A percentile compares a stretch with the other conserved stretches of the same genome.
Conservation (phyloP, 1,284 basidiomycete genomes). For the Apiotrichum siamense region DNA sequence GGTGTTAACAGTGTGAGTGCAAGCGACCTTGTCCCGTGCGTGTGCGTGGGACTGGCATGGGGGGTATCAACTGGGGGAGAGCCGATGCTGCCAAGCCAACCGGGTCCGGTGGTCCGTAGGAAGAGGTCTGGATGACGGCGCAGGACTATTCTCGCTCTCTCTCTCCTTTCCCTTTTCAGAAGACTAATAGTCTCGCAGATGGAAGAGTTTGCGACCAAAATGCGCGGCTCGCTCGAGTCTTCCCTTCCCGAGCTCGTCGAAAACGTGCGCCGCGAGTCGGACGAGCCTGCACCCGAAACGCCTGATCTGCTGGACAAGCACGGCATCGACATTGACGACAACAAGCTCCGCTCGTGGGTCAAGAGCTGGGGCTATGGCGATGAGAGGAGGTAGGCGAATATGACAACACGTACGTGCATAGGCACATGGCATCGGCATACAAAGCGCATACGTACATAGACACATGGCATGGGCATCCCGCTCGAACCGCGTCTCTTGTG, state of each 20-base stretch:
- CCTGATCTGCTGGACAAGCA: slow-evolving; percentile 7
- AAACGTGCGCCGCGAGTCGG: slow-evolving; percentile 12
- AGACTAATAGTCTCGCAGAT: slow-evolving; percentile 22
- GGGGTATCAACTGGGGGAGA: too few species aligned
- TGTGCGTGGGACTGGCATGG: too few species aligned
- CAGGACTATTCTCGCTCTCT: too few species aligned
- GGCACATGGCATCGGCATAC: neutral
- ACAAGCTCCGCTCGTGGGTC: slow-evolving; percentile 13
- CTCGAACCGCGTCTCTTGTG: too few species aligned
- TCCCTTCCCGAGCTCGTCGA: slow-evolving; percentile 23
- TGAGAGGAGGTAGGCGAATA: neutral
- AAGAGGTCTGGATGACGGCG: too few species aligned
- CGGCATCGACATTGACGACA: slow-evolving; percentile 14
- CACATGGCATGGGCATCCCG: too few species aligned
- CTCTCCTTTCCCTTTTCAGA: neutral
- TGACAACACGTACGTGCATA: neutral
- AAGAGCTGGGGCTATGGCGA: slow-evolving; percentile 8
- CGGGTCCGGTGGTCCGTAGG: too few species aligned
- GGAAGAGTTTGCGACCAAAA: slow-evolving; percentile 29
- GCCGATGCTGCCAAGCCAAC: too few species aligned
- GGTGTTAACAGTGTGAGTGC: slow-evolving; percentile 36
- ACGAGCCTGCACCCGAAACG: neutral
- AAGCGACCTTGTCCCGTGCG: too few species aligned
- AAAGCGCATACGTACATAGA: too few species aligned
- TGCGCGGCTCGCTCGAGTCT: slow-evolving; percentile 27